phyloP scores from a whole-genome alignment of 2,329 filamentous ascomycete genomes.

The Scedosporium apiospermum region DNA sequence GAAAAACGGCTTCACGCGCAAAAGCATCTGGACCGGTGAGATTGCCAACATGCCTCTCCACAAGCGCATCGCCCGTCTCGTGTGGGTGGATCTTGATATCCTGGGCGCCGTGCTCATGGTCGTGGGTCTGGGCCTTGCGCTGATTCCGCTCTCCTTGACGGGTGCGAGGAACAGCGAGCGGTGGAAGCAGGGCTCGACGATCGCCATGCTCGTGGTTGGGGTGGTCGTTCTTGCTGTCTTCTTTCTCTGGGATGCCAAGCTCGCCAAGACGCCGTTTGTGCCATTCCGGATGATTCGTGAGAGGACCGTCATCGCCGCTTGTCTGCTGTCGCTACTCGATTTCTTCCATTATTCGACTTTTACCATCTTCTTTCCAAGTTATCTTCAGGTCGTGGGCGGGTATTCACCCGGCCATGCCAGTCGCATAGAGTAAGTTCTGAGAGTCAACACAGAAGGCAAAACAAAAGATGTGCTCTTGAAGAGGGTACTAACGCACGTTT shows the following conservation, averaged over 20 bases:
- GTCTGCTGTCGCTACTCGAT: slow-evolving; percentile 24
- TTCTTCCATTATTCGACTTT: slow-evolving; percentile 28
- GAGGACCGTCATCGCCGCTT: slow-evolving; percentile 27
- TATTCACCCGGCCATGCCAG: slow-evolving; percentile 25
- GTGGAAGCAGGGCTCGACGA: slow-evolving; percentile 22
- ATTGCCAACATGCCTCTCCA: slow-evolving; percentile 9
- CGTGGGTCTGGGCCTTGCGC: slow-evolving; percentile 21
- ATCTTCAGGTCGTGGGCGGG: slow-evolving; percentile 26
- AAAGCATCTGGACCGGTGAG: slow-evolving; percentile 2
- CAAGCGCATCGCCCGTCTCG: slow-evolving; percentile 13
- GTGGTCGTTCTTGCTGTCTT: slow-evolving; percentile 16
- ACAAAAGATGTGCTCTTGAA: neutral
- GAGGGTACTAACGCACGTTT: neutral
- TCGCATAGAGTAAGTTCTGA: slow-evolving; percentile 22
- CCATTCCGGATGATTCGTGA: slow-evolving; percentile 26
- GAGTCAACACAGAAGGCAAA: too few species aligned
- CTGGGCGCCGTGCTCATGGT: slow-evolving; percentile 22
- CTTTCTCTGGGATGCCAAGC: slow-evolving; percentile 25
- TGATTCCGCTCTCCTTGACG: slow-evolving; percentile 27
- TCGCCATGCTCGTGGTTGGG: slow-evolving; percentile 25
- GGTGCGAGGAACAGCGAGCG: slow-evolving; percentile 21
- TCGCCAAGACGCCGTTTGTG: slow-evolving; percentile 26
- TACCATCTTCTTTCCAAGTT: slow-evolving; percentile 29
- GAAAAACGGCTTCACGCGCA: slow-evolving; percentile 10
- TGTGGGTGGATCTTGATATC: slow-evolving; percentile 24